Evolutionary conservation across 352 stramenopile genomes (phyloP), one percentile per base, ranked within the genome.

Genomic region (Phytophthora meadii): DNA sequence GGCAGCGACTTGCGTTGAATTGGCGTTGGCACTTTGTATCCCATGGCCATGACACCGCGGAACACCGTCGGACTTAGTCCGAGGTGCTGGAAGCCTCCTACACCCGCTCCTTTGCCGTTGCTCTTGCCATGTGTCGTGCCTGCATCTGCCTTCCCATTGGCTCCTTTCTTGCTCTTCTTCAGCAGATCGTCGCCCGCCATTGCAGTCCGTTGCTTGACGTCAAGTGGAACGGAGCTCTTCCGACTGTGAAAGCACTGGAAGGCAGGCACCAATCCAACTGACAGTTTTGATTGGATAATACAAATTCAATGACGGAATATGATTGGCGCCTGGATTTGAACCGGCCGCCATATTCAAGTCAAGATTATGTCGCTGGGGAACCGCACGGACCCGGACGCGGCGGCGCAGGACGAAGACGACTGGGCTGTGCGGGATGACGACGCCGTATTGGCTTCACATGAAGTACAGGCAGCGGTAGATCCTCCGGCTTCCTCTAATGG

Each of bases 1-100:
- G 98, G 98, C 48, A 99, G 80, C 65, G 96, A 96, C 78, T 99
- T 99, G 57, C 97, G 90, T 79, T 99, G 98, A 48, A 99, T 99
- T 14, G 98, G 98, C 36, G 98, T 99, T 30, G 98, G 98, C 54
- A 98, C 92, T 55, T 98, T 98, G 80, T 98, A 99, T 41, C 93
- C 93, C 92, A 98, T 97, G 52, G 80, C 82, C 79, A 97, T 95
- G 59, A 99, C 78, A 42, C 85, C 93, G 17, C 84, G 82, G 58
- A 96, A 94, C 47, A 96, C 78, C 4, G 62, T 48, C 27, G 85
- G 75, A 65, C 79, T 93, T n/a, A 96, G 74, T 6, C 88, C 89
- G 32, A 97, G 61, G 76, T 89, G 72, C 78, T 96, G 89, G 70
- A 97, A 96, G 25, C 88, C 89, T 42, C 84, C 86, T 25, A 87